phyloP scores from a whole-genome alignment of 192 early-diverging fungal genomes.

The Coemansia sp. region DNA sequence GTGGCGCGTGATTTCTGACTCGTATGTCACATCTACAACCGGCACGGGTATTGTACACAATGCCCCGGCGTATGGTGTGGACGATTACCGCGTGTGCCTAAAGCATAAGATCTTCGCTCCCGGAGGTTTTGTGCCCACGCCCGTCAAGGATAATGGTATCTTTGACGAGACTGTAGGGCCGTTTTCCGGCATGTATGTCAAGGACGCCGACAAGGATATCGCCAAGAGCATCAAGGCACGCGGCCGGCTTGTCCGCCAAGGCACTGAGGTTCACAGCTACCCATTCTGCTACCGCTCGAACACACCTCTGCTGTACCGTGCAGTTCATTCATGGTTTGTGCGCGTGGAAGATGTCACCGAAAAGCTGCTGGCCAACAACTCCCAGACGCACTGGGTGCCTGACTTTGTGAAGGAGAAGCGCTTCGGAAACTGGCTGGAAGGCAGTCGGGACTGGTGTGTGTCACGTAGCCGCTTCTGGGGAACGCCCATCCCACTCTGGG shows the following conservation, averaged over 20 bases:
- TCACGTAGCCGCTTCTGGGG: constrained; percentile 99
- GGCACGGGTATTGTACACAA: constrained; percentile 99
- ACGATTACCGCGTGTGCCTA: constrained; percentile 96
- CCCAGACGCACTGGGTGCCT: constrained; percentile 92
- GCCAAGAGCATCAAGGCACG: constrained; percentile 84
- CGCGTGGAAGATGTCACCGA: constrained; percentile 84
- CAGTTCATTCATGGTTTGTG: constrained; percentile 97
- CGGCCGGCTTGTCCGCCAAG: constrained; percentile 87
- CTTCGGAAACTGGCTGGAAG: constrained; percentile 95
- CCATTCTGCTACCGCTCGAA: constrained; percentile 99
- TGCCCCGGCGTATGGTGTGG: constrained; percentile 97
- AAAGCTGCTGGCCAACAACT: constrained; percentile 84
- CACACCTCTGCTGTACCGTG: constrained; percentile 95
- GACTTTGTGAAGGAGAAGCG: constrained; percentile 95
- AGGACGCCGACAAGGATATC: constrained; percentile 97
- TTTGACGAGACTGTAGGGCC: constrained; percentile 77
- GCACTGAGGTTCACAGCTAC: constrained; percentile 88
- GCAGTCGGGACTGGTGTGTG: constrained; percentile 96
- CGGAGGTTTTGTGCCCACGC: constrained; percentile 86
- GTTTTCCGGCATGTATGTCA: constrained; percentile 85
- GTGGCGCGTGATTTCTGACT: constrained; percentile 85
- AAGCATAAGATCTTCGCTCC: constrained; percentile 74
- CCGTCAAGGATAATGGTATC: constrained; percentile 81
- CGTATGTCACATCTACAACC: constrained; percentile 86
- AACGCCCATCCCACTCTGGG: constrained; percentile 99